These are phyloP conservation scores for Talaromyces rugulosus DNA, from an alignment of 2,329 filamentous ascomycete species.

Conservation along the genomic window DNA sequence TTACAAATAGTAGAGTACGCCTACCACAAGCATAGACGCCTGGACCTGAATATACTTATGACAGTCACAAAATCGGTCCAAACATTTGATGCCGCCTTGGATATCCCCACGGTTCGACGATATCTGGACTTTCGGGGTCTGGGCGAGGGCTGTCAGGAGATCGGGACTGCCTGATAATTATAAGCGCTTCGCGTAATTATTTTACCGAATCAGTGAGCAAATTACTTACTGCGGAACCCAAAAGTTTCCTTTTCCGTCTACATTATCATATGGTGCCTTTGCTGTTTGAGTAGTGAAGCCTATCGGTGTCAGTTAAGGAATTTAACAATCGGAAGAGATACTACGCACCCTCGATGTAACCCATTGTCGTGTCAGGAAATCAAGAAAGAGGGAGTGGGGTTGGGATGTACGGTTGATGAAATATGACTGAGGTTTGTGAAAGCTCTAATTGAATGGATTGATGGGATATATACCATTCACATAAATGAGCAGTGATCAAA, in stretches of 20 bases:
- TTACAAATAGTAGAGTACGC: neutral
- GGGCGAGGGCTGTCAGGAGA: neutral
- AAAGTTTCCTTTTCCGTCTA: neutral
- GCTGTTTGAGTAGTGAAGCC: neutral
- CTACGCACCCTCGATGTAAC: neutral
- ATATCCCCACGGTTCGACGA: neutral
- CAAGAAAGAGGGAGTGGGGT: neutral
- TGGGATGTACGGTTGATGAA: neutral
- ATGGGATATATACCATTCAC: neutral
- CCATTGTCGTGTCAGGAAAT: neutral
- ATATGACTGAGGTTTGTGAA: neutral
- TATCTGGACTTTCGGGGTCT: neutral
- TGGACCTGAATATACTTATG: neutral
- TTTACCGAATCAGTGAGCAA: neutral
- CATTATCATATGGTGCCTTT: neutral
- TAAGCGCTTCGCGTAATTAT: neutral
- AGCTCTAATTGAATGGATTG: neutral
- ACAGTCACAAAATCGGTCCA: neutral
- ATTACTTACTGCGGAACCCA: neutral
- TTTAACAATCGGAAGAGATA: neutral
- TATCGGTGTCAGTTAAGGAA: neutral
- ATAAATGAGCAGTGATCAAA: neutral
- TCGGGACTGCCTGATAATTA: neutral
- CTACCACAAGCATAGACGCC: neutral
- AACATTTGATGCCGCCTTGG: neutral